phyloP scores from a whole-genome alignment of 2,329 filamentous ascomycete species.

The Sporothrix inflata region DNA sequence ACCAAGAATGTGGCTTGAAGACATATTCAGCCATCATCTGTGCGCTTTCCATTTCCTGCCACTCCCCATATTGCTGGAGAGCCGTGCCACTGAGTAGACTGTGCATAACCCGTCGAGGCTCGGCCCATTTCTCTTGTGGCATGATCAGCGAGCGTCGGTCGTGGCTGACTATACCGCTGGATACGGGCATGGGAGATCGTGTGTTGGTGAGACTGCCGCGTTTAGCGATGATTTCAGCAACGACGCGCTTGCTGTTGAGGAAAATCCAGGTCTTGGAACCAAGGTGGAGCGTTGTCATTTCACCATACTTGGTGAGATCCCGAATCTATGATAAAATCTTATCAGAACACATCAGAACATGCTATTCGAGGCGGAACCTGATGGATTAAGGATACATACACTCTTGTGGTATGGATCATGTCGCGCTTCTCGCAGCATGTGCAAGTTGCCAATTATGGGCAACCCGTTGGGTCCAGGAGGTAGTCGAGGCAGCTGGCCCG shows the following conservation, averaged over 20 bases:
- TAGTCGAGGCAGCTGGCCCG: not conserved
- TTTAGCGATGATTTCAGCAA: not conserved
- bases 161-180: constrained; percentile 11
- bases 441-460: not conserved
- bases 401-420: constrained; percentile 10
- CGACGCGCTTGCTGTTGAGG: constrained; percentile 18
- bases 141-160: not conserved
- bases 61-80: not conserved
- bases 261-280: not conserved
- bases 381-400: not conserved
- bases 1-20: not conserved
- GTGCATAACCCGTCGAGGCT: not conserved
- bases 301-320: not conserved
- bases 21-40: constrained; percentile 15
- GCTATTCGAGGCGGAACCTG: too few species aligned
- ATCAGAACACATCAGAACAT: not conserved
- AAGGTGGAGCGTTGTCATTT: not conserved
- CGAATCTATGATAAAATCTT: not conserved
- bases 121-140: not conserved
- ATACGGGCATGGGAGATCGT: not conserved
- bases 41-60: constrained; percentile 12
- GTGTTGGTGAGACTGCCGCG: constrained; percentile 8
- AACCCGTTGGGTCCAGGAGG: not conserved
- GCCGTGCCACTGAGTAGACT: constrained; percentile 8
- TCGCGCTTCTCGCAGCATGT: not conserved